phyloP scores from a whole-genome alignment of 2,329 filamentous ascomycete species.

The Talaromyces marneffei region DNA sequence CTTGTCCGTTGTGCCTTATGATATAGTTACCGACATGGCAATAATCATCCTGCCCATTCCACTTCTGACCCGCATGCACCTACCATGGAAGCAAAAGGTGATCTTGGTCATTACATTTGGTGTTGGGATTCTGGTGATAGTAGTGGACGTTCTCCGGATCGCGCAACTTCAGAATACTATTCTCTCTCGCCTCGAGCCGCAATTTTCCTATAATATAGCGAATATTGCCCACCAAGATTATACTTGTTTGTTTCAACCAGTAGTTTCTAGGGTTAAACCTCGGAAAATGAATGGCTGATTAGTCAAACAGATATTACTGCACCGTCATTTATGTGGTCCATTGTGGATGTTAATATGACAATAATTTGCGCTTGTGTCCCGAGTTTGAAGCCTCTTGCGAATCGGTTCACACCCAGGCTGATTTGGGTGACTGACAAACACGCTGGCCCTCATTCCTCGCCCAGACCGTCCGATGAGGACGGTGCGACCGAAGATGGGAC shows the following conservation, averaged over 20 bases:
- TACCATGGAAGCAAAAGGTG: constrained; percentile 68
- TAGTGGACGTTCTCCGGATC: not conserved
- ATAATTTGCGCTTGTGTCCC: constrained; percentile 40
- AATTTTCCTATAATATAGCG: not conserved
- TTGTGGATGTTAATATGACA: constrained; percentile 34
- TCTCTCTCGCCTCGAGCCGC: not conserved
- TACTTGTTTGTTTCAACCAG: not conserved
- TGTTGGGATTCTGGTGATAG: not conserved
- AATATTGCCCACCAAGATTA: not conserved
- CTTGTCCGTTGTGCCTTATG: constrained; percentile 73
- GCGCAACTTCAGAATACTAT: not conserved
- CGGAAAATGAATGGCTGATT: not conserved
- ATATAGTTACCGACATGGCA: constrained; percentile 83
- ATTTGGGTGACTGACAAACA: not conserved
- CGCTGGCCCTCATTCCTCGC: not conserved
- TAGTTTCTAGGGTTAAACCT: not conserved
- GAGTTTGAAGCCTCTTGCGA: constrained; percentile 30
- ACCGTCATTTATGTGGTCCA: constrained; percentile 26
- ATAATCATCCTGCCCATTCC: constrained; percentile 84
- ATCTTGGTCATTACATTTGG: not conserved
- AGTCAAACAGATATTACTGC: not conserved
- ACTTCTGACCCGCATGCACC: constrained; percentile 75
- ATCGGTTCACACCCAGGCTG: not conserved
- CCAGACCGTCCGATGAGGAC: not conserved
- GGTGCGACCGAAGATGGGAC: not conserved